phyloP scores from a whole-genome alignment of 2,329 filamentous ascomycete species.

The Alternaria solani region DNA sequence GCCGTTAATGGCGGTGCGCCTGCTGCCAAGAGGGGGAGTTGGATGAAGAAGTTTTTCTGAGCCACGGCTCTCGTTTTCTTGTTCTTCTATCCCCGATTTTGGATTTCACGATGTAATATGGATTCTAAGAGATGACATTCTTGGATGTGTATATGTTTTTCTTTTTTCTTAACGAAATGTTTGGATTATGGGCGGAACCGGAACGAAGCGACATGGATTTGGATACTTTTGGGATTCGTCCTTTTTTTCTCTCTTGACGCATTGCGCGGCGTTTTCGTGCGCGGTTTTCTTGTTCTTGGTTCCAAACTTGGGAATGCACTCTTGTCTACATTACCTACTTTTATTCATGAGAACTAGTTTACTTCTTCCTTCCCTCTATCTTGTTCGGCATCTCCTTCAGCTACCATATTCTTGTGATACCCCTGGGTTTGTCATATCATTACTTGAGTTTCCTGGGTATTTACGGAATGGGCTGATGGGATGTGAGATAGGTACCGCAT shows the following conservation, averaged over 20 bases:
- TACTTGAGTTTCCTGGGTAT: conserved; percentile 1
- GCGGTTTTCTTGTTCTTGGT: neutral
- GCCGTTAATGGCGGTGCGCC: conserved; percentile 36
- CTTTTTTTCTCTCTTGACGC: neutral
- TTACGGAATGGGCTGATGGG: neutral
- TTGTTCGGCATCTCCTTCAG: neutral
- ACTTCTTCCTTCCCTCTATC: conserved; percentile 1
- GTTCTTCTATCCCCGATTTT: neutral
- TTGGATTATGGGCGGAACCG: neutral
- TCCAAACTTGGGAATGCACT: neutral
- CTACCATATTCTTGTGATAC: conserved; percentile 9
- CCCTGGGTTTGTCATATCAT: conserved; percentile 6
- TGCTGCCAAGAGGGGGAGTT: conserved; percentile 53
- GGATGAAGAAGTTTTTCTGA: conserved; percentile 57
- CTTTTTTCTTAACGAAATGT: neutral
- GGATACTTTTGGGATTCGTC: neutral
- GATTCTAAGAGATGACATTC: neutral
- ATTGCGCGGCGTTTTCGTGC: conserved; percentile 1
- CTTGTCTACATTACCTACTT: conserved; percentile 1
- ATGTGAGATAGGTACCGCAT: conserved; percentile 24
- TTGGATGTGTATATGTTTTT: conserved; percentile 6
- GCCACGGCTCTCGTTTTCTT: neutral
- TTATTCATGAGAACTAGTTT: conserved; percentile 2
- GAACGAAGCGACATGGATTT: neutral
- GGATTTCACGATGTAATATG: conserved; percentile 1